Evolutionary conservation across 352 stramenopile species (phyloP).

Genomic region (Globisporangium carolinianum): DNA sequence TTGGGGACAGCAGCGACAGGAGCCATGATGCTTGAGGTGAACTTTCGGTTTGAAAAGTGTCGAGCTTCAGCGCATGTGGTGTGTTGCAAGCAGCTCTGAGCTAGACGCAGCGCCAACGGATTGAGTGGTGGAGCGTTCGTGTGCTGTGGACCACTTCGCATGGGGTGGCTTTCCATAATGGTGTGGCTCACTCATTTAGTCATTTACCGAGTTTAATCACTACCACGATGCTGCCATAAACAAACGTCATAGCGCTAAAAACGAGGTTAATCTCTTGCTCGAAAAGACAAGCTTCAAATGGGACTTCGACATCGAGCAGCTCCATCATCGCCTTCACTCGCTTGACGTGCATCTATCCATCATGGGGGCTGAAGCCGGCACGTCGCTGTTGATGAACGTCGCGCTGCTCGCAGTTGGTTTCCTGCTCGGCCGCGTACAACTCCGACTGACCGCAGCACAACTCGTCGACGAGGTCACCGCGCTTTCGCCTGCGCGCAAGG

Average conservation of each 20-base stretch:
- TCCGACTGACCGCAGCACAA: constrained; percentile 39
- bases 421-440: constrained; percentile 44
- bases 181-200: too few species aligned
- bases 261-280: neutral
- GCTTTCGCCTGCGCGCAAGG: constrained; percentile 43
- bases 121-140: constrained; percentile 24
- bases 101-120: constrained; percentile 2
- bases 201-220: too few species aligned
- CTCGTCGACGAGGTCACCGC: constrained; percentile 38
- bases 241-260: neutral
- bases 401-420: constrained; percentile 57
- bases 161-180: neutral
- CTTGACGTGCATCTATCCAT: too few species aligned
- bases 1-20: constrained; percentile 56
- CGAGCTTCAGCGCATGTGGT: neutral
- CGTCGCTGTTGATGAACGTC: constrained; percentile 59
- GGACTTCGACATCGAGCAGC: too few species aligned
- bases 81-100: neutral
- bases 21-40: constrained; percentile 67
- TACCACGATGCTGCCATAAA: neutral
- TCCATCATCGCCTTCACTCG: too few species aligned
- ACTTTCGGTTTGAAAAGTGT: constrained; percentile 89
- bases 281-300: neutral
- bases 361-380: constrained; percentile 34
- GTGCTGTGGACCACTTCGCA: neutral